Evolutionary conservation across 257 asterid species (phyloP), one percentile per base, ranked within the genome.

Genomic region (Nicotiana tomentosiformis): DNA sequence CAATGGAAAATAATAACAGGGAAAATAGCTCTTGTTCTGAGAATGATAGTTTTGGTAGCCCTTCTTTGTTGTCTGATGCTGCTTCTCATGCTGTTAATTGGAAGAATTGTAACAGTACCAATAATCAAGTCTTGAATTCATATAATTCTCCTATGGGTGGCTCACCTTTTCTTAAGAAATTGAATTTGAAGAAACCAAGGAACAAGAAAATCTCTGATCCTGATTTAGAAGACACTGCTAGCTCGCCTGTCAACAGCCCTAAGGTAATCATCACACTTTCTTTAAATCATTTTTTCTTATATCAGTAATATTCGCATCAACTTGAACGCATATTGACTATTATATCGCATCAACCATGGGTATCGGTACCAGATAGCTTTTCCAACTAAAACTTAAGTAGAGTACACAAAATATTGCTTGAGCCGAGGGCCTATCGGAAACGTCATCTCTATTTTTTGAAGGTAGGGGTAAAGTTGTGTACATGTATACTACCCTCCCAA

Each of bases 191-290:
- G 84, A 88, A 87, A 30, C 79, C 72, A 64, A 93, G 82, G 15
- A 85, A 46, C 49, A 83, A 83, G 56, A 87, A 82, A 46, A 74
- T 69, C 55, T 81, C 84, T 26, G 77, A 80, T 76, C 90, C 89
- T 32, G 95, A 91, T 78, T 86, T 91, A 86, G 93, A 93, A 89
- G 97, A 92, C 81, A 93, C 97, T 8, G 97, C 97, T 35, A 89
- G 93, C 72, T 93, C 97, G 77, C 97, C 97, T 60, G 91, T 88
- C 66, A 90, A 88, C 46, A 93, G 97, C 87, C 97, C 97, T 66
- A 93, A 91, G 97, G 97, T 93, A 9, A 39, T 78, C 17, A n/a
- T 10, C 30, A 20, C 55, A 3, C 0, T 55, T 11, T 3, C 60
- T 18, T 77, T 46, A 4, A 3, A 2, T 43, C 9, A 2, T 20